These are phyloP conservation scores for Letharia columbiana DNA, from an alignment of 495 filamentous ascomycete species.

Conservation along the genomic window DNA sequence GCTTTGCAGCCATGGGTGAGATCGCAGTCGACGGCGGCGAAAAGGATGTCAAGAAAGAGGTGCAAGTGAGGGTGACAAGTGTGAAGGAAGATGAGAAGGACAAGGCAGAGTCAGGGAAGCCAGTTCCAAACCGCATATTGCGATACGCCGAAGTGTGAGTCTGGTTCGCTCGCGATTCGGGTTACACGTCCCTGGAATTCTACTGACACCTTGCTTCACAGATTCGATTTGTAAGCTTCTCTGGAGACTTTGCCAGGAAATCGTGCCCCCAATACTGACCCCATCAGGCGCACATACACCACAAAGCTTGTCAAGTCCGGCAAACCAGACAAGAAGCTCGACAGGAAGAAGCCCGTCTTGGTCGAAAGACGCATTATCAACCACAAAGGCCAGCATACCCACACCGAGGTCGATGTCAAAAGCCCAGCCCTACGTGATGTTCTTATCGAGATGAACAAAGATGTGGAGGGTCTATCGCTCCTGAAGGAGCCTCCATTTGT, in stretches of 20 bases:
- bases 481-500: constrained; percentile 25
- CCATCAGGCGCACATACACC: constrained; percentile 10
- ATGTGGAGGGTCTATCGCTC: constrained; percentile 23
- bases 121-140: constrained; percentile 9
- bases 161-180: not conserved
- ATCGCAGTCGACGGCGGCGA: not conserved
- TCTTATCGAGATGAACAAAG: constrained; percentile 18
- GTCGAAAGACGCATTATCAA: constrained; percentile 25
- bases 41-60: not conserved
- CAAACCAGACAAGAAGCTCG: constrained; percentile 19
- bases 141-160: constrained; percentile 19
- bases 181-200: no score
- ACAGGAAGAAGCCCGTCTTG: constrained; percentile 19
- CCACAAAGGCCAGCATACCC: constrained; percentile 21
- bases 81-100: not conserved
- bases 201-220: not conserved
- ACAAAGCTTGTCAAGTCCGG: constrained; percentile 18
- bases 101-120: constrained; percentile 5
- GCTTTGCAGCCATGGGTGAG: not conserved
- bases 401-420: constrained; percentile 26
- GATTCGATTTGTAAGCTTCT: constrained; percentile 11
- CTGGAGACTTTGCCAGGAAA: no score
- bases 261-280: not conserved
- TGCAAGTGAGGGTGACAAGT: not conserved
- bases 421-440: constrained; percentile 12